phyloP scores from a whole-genome alignment of 1,284 basidiomycete species.

The Rhodotorula sp. region DNA sequence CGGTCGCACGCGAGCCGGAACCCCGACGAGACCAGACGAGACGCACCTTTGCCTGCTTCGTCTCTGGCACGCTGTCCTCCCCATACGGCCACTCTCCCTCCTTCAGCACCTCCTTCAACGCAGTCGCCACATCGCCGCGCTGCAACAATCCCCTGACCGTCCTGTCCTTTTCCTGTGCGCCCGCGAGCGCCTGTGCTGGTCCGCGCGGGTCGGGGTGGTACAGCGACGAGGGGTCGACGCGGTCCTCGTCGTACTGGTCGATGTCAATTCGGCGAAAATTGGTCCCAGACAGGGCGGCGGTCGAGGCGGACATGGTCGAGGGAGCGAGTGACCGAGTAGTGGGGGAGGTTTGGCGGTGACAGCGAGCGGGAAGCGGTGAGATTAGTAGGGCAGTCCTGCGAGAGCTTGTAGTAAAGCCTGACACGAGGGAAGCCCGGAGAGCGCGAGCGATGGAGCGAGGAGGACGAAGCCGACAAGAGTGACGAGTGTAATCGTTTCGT shows the following conservation, averaged over 20 bases:
- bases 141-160: slow-evolving; percentile 70
- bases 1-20: too few species aligned
- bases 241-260: slow-evolving; percentile 77
- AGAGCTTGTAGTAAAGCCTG: too few species aligned
- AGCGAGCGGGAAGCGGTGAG: too few species aligned
- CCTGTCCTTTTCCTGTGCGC: slow-evolving; percentile 70
- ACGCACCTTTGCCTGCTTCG: slow-evolving; percentile 83
- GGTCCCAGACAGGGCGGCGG: slow-evolving; percentile 4
- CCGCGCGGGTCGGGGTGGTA: slow-evolving; percentile 82
- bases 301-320: background rate
- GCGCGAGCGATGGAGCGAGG: too few species aligned
- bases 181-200: slow-evolving; percentile 67
- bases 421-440: too few species aligned
- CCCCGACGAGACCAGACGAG: background rate
- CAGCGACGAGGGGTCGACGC: slow-evolving; percentile 77
- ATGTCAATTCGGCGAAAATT: slow-evolving; percentile 34
- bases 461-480: too few species aligned
- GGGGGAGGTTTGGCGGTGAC: too few species aligned
- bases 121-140: slow-evolving; percentile 69
- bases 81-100: slow-evolving; percentile 72
- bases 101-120: slow-evolving; percentile 67
- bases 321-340: background rate
- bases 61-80: slow-evolving; percentile 54
- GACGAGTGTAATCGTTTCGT: too few species aligned
- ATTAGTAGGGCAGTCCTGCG: too few species aligned